Base-by-base conservation (phyloP, 148 eudicot genomes). In the Vaccinium darrowii region DNA sequence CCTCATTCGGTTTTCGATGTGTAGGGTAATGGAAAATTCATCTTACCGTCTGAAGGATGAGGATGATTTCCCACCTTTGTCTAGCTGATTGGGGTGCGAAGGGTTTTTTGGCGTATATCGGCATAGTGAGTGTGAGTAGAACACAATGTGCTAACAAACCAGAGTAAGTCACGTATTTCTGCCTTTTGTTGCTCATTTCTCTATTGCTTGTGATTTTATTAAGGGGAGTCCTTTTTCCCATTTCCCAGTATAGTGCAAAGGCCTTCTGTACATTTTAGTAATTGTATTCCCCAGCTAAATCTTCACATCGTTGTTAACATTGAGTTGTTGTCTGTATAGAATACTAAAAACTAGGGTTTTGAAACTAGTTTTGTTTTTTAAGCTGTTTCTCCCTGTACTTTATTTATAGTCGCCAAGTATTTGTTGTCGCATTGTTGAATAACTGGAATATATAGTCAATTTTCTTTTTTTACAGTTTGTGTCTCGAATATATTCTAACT, bases 21-120 rank as follows among this genome's bases (percentile, higher is more conserved):
- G 88, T 86, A 94, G 98, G 93, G 82, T 90, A 51, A 39, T 85
- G 60, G 82, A 82, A 65, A 87, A 86, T 84, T 88, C 94, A 43
- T 84, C 92, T 5, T 95, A 92, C 90, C 93, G 80, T 67, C 90
- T 97, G 10, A 94, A 91, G 89, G 93, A 97, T 83, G 95, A 96
- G 54, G 99, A 91, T 47, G 99, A 97, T 84, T 97, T 97, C 86
- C 99, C 99, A 2, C 98, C 99, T 74, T 79, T 97, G 88, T 89
- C 95, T 53, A 82, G 60, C 62, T 92, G 94, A 93, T 57, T 78
- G 15, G 82, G 71, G 73, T 47, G 78, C 60, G 19, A 14, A 53
- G 82, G 80, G 69, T 54, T 81, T 27, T 50, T 86, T 7, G 76
- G 74, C 23, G 19, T 79, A 84, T 72, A 56, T 21, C 18, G n/a